Conservation (phyloP, 2,329 filamentous ascomycete species). For the Pseudovirgaria hyperparasitica region DNA sequence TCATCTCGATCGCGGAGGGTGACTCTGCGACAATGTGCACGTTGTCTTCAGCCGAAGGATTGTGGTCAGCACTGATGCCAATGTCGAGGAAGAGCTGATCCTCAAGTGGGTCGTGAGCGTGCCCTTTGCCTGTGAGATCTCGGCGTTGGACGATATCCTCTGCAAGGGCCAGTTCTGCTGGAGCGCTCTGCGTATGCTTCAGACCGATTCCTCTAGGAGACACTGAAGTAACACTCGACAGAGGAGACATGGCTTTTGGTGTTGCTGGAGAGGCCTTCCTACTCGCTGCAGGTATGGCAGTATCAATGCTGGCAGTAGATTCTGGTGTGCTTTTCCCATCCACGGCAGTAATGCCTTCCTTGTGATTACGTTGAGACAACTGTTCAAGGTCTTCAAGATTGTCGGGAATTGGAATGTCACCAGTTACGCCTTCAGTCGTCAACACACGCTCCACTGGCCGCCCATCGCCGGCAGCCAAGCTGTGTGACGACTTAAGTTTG, state of each 20-base stretch:
- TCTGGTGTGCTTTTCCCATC: not conserved
- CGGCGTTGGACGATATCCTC: not conserved
- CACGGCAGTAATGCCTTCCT: not conserved
- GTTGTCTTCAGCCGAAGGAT: slow-evolving; percentile 20
- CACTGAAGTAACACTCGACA: too few species aligned
- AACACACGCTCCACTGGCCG: slow-evolving; percentile 36
- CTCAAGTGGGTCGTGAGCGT: slow-evolving; percentile 51
- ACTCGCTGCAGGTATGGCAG: slow-evolving; percentile 1
- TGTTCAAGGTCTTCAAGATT: slow-evolving; percentile 14
- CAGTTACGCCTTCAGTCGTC: slow-evolving; percentile 41
- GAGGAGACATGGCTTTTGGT: slow-evolving; percentile 11
- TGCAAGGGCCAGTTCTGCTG: not conserved
- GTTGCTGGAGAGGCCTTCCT: slow-evolving; percentile 8
- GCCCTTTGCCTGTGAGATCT: slow-evolving; percentile 38
- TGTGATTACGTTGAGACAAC: too few species aligned
- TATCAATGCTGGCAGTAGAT: slow-evolving; percentile 4
- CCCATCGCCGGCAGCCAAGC: slow-evolving; percentile 39
- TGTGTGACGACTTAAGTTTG: slow-evolving; percentile 32
- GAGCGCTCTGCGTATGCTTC: not conserved
- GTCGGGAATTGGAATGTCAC: slow-evolving; percentile 26
- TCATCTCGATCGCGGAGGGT: slow-evolving; percentile 69
- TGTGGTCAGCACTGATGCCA: slow-evolving; percentile 46
- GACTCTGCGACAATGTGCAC: slow-evolving; percentile 61
- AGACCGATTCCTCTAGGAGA: too few species aligned
- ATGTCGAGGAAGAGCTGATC: slow-evolving; percentile 64